These are phyloP conservation scores for Penicillium desertorum DNA, from an alignment of 495 filamentous ascomycete species.

Conservation along the genomic window DNA sequence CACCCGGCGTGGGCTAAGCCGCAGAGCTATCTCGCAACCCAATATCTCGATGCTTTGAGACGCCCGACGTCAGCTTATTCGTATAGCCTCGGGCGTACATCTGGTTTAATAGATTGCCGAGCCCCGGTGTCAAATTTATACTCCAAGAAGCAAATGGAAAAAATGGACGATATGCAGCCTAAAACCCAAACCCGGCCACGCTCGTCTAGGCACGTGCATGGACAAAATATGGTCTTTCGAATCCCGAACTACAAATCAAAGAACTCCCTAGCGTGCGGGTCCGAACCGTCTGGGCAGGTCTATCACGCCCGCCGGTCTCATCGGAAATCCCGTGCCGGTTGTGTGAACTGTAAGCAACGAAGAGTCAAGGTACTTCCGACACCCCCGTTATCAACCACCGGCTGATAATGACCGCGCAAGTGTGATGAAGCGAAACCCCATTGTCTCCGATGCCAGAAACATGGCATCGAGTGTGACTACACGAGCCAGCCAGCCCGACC, in stretches of 20 bases:
- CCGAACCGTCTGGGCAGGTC: constrained; percentile 16
- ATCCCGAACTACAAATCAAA: constrained; percentile 24
- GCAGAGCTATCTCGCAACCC: not conserved
- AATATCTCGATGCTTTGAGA: not conserved
- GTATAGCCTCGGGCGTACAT: not conserved
- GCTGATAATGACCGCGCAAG: constrained; percentile 22
- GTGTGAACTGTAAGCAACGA: constrained; percentile 49
- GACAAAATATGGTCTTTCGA: constrained; percentile 32
- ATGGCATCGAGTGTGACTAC: constrained; percentile 43
- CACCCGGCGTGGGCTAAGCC: not conserved
- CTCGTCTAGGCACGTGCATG: constrained; percentile 21
- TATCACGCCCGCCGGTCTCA: constrained; percentile 40
- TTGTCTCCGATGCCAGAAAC: constrained; percentile 45
- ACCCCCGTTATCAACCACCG: not conserved
- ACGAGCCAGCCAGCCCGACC: constrained; percentile 11
- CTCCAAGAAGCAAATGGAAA: not conserved
- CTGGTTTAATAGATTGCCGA: not conserved
- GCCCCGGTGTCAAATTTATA: not conserved
- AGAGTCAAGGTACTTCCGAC: constrained; percentile 44
- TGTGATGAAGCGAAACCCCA: constrained; percentile 50
- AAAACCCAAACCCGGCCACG: constrained; percentile 1
- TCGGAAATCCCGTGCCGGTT: constrained; percentile 48
- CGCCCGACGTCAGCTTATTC: not conserved
- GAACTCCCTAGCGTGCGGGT: constrained; percentile 3
- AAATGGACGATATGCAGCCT: constrained; percentile 10